Conservation (phyloP, 2,329 filamentous ascomycete species). For the Aspergillus niger region DNA sequence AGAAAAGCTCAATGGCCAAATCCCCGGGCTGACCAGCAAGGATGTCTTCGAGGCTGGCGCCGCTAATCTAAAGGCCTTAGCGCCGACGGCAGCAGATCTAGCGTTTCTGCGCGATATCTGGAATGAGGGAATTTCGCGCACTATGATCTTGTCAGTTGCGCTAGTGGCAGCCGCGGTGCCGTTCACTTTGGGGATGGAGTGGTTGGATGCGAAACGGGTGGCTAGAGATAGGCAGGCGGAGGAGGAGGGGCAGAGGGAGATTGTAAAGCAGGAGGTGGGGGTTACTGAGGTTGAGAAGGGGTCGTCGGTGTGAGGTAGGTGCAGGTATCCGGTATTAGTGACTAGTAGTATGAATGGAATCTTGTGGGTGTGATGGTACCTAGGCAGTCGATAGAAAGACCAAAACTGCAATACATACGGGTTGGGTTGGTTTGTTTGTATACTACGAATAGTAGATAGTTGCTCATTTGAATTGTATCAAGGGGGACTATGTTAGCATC, state of each 20-base stretch:
- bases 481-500: no score
- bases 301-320: no score
- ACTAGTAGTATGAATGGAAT: no score
- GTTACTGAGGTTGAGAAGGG: no score
- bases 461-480: no score
- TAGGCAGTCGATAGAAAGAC: no score
- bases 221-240: neutral
- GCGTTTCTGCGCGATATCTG: neutral
- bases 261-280: no score
- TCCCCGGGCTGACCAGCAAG: neutral
- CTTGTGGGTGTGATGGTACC: no score
- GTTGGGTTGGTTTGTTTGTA: no score
- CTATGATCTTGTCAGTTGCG: neutral
- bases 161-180: neutral
- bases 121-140: neutral
- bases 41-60: neutral
- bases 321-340: no score
- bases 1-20: neutral
- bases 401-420: no score
- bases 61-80: neutral
- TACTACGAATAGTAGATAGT: no score
- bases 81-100: neutral
- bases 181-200: slow-evolving; percentile 1
- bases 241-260: neutral
- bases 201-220: neutral